These are phyloP conservation scores for Endocarpon pusillum DNA, from an alignment of 495 filamentous ascomycete genomes.

Conservation along the genomic window DNA sequence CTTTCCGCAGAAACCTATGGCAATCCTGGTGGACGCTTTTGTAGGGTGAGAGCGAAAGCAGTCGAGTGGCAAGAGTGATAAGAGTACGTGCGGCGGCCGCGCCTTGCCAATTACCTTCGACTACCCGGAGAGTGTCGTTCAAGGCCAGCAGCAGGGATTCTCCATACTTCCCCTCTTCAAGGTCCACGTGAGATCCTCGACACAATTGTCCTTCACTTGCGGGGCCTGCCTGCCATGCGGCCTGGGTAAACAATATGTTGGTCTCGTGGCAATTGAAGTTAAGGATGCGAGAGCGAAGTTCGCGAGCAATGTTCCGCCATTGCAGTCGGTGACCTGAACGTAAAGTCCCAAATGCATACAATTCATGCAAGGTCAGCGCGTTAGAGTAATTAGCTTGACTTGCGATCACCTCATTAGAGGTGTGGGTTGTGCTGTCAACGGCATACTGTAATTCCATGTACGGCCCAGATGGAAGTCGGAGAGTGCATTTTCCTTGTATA, in stretches of 20 bases:
- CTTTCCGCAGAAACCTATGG: slow-evolving; percentile 11
- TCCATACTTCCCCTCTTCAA: slow-evolving; percentile 14
- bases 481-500: slow-evolving; percentile 11
- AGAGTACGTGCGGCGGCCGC: slow-evolving; percentile 21
- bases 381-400: slow-evolving; percentile 24
- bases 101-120: slow-evolving; percentile 34
- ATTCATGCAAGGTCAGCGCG: slow-evolving; percentile 31
- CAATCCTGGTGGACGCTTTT: slow-evolving; percentile 5
- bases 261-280: slow-evolving; percentile 30
- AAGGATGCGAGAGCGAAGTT: slow-evolving; percentile 29
- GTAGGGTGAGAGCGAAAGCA: slow-evolving; percentile 19
- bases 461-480: slow-evolving; percentile 10
- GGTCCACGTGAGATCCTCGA: slow-evolving; percentile 14
- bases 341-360: slow-evolving; percentile 28
- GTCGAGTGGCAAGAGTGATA: slow-evolving; percentile 16
- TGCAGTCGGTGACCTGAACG: slow-evolving; percentile 31
- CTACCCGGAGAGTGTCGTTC: slow-evolving; percentile 8
- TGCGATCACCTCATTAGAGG: slow-evolving; percentile 25
- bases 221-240: slow-evolving; percentile 31
- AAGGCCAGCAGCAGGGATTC: slow-evolving; percentile 11
- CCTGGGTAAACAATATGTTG: slow-evolving; percentile 28
- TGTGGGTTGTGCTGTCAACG: slow-evolving; percentile 12
- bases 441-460: slow-evolving; percentile 14
- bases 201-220: background rate
- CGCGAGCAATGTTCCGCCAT: slow-evolving; percentile 36